These are phyloP conservation scores for Puya raimondii DNA, from an alignment of 176 grass and related monocot species.

Conservation along the genomic window DNA sequence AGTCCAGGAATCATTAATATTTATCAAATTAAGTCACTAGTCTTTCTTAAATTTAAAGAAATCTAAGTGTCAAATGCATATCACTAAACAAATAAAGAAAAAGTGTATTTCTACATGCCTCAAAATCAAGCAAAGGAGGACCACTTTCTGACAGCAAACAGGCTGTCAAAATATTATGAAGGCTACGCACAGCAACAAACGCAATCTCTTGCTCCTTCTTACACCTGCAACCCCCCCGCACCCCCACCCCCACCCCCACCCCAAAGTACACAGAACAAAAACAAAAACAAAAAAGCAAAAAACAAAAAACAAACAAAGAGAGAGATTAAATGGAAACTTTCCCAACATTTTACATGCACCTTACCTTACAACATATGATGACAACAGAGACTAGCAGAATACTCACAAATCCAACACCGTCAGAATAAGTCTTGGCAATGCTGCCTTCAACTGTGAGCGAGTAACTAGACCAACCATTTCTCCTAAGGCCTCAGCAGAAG, in stretches of 20 bases:
- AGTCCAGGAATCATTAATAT: too few relatives aligned
- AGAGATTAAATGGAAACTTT: not conserved
- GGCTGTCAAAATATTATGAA: slow-evolving; percentile 84
- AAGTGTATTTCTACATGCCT: slow-evolving; percentile 26
- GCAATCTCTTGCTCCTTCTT: slow-evolving; percentile 89
- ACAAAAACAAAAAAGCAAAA: slow-evolving; percentile 16
- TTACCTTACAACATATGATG: slow-evolving; percentile 3
- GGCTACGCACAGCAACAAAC: slow-evolving; percentile 72
- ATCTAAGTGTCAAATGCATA: too few relatives aligned
- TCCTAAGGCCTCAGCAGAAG: slow-evolving; percentile 89
- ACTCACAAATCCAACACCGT: slow-evolving; percentile 91
- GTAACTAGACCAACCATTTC: slow-evolving; percentile 97
- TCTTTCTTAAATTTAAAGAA: too few relatives aligned
- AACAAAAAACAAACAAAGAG: not conserved
- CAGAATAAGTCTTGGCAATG: slow-evolving; percentile 79
- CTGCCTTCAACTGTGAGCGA: slow-evolving; percentile 83
- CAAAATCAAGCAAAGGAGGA: slow-evolving; percentile 98
- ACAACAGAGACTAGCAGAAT: slow-evolving; percentile 18
- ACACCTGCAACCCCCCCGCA: slow-evolving; percentile 39
- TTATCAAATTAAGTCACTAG: too few relatives aligned
- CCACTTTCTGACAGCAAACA: slow-evolving; percentile 71
- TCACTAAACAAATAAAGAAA: too few relatives aligned
- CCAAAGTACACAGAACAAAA: too few relatives aligned
- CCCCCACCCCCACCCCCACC: too few relatives aligned
- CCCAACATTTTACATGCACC: not conserved